Base-by-base conservation (phyloP, 2,329 filamentous ascomycete species). In the Byssothecium circinans region DNA sequence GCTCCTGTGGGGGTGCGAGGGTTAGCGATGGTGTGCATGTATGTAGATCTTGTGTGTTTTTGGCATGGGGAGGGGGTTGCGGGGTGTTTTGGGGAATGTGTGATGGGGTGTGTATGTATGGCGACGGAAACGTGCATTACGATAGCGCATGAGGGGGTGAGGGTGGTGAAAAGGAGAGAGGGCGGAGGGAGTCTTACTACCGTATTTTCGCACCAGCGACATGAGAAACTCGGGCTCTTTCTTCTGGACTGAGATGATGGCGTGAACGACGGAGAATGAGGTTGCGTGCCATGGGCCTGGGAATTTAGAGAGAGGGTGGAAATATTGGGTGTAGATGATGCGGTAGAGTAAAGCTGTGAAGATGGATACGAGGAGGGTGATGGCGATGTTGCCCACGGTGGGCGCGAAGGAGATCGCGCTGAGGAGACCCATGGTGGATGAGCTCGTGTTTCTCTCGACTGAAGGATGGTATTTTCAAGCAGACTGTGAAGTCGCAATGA, bases 251-350 rank as follows among this genome's bases (percentile, higher is more conserved):
- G 62, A 69, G 15, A 68, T 55, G 4, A 66, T 38, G 3, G 64
- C 65, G 1, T 56, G 43, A 19, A 59, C 52, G 7, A 73, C 6
- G 8, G 69, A 69, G 42, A 68, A 69, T 1, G 69, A 67, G 10
- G 67, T 64, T 30, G 61, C 58, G 36, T 70, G 62, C 54, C 62
- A 71, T n/a, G 75, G 75, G 12, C 75, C 76, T 2, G 72, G 75
- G 46, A 70, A 75, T 30, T 67, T 67, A 8, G 68, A 56, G 0
- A 77, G 60, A 6, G 75, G 74, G 41, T 75, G 71, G 27, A 77
- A 65, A 49, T 62, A 74, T 23, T 71, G 65, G 51, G 61, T 64
- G 54, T 75, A 72, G 35, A 74, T 41, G 19, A 62, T 50, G 8
- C 60, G 52, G n/a, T 39, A 48, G 4, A 60, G 12, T 5, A 58